A percentile compares a stretch with the other conserved stretches of the same genome.
Evolutionary conservation across 768 basidiomycete species (phyloP).

Genomic region (Lanmaoa pseudosensibilis): DNA sequence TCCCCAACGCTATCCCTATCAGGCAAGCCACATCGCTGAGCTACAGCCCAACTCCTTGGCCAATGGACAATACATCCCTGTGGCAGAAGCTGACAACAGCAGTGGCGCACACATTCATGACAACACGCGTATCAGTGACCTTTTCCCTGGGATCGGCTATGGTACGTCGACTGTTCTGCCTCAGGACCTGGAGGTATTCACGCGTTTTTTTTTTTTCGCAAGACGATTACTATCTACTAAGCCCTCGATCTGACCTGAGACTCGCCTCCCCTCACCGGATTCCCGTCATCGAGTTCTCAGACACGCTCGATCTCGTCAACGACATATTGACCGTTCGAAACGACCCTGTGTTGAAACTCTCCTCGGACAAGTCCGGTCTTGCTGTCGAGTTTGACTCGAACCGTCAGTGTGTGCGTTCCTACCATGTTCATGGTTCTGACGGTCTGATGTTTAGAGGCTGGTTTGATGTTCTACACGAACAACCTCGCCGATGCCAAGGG

Average conservation of each 20-base stretch:
- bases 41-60: constrained; percentile 50
- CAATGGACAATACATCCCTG: constrained; percentile 50
- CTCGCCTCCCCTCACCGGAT: constrained; percentile 49
- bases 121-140: constrained; percentile 54
- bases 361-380: constrained; percentile 58
- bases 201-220: not conserved
- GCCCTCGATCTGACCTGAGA: constrained; percentile 34
- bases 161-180: constrained; percentile 37
- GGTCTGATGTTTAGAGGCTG: constrained; percentile 67
- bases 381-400: constrained; percentile 65
- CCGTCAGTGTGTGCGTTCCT: constrained; percentile 44
- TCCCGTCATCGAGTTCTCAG: constrained; percentile 41
- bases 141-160: constrained; percentile 59
- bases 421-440: not conserved
- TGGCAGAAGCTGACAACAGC: constrained; percentile 40
- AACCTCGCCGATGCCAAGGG: constrained; percentile 47
- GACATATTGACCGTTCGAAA: constrained; percentile 31
- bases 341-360: constrained; percentile 52
- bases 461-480: constrained; percentile 75
- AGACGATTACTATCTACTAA: constrained; percentile 70
- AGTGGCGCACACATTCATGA: constrained; percentile 46
- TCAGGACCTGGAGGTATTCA: not conserved
- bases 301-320: constrained; percentile 44
- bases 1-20: not conserved
- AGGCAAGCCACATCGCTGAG: constrained; percentile 58